phyloP scores from a whole-genome alignment of 2,329 filamentous ascomycete species.

The Daldinia sp. region DNA sequence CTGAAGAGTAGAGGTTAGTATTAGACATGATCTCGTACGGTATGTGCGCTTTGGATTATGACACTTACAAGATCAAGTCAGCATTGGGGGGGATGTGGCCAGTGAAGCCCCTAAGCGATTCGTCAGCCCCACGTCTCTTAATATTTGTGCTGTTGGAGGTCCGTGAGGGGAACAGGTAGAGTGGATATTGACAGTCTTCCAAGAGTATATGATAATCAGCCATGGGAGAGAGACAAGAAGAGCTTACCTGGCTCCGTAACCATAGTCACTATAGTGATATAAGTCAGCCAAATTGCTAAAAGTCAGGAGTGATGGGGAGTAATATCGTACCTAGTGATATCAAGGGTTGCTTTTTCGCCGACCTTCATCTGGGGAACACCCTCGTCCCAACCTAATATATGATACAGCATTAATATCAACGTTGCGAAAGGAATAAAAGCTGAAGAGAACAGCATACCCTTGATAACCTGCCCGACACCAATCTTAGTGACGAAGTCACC shows the following conservation, averaged over 20 bases:
- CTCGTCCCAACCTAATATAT: constrained; percentile 80
- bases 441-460: constrained; percentile 66
- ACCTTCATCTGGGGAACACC: constrained; percentile 87
- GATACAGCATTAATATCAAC: constrained; percentile 26
- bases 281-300: constrained; percentile 34
- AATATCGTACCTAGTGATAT: constrained; percentile 75
- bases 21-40: background rate
- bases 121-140: constrained; percentile 28
- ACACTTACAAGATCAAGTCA: constrained; percentile 53
- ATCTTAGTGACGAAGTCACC: constrained; percentile 83
- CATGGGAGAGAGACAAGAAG: constrained; percentile 11
- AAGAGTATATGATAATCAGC: background rate
- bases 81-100: constrained; percentile 51
- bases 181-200: constrained; percentile 17
- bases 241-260: constrained; percentile 52
- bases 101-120: constrained; percentile 44
- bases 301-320: constrained; percentile 11
- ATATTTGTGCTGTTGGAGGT: constrained; percentile 5
- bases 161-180: constrained; percentile 10
- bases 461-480: constrained; percentile 86
- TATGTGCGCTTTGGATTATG: constrained; percentile 4
- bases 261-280: constrained; percentile 47
- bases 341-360: constrained; percentile 88
- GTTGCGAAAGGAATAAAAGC: constrained; percentile 7
- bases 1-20: constrained; percentile 35